Percentiles rank a stretch among this genome's conserved stretches.
phyloP scores from a whole-genome alignment of 2,329 filamentous ascomycete genomes.

The Allantophomopsis cytisporea region DNA sequence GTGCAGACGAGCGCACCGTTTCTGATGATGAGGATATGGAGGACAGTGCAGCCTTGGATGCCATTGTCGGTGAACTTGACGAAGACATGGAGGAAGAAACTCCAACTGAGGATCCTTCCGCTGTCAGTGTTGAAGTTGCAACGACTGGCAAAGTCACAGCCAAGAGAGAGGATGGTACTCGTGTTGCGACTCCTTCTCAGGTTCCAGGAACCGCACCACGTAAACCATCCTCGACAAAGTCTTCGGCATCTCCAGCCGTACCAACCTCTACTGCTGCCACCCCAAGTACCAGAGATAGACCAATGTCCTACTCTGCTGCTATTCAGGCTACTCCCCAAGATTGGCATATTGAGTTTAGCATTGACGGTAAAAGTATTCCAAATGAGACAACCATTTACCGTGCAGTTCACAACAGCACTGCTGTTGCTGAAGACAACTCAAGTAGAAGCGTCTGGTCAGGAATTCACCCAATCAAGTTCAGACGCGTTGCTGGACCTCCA shows the following conservation, averaged over 20 bases:
- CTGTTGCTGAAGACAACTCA: conserved; percentile 47
- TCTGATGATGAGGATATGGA: conserved; percentile 59
- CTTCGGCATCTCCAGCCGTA: conserved; percentile 14
- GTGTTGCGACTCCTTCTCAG: conserved; percentile 70
- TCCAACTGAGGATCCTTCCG: conserved; percentile 63
- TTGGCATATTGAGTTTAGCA: conserved; percentile 94
- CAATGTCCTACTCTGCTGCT: conserved; percentile 74
- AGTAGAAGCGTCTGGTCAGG: conserved; percentile 78
- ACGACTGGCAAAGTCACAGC: conserved; percentile 80
- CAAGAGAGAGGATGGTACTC: conserved; percentile 80
- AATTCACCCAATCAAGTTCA: conserved; percentile 85
- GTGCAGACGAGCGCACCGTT: conserved; percentile 80
- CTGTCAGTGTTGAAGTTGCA: conserved; percentile 83
- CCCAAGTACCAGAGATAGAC: conserved; percentile 39
- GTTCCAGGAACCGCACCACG: conserved; percentile 29
- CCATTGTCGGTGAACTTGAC: conserved; percentile 82
- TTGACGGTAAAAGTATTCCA: conserved; percentile 70
- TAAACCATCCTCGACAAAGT: conserved; percentile 24
- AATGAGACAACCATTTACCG: conserved; percentile 95
- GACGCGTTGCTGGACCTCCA: conserved; percentile 70
- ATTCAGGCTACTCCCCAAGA: conserved; percentile 73
- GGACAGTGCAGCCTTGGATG: conserved; percentile 58
- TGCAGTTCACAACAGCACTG: conserved; percentile 57
- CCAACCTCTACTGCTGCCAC: conserved; percentile 15
- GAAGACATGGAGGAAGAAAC: conserved; percentile 66